phyloP scores from a whole-genome alignment of 192 early-diverging fungal species.

The Podila epicladia region DNA sequence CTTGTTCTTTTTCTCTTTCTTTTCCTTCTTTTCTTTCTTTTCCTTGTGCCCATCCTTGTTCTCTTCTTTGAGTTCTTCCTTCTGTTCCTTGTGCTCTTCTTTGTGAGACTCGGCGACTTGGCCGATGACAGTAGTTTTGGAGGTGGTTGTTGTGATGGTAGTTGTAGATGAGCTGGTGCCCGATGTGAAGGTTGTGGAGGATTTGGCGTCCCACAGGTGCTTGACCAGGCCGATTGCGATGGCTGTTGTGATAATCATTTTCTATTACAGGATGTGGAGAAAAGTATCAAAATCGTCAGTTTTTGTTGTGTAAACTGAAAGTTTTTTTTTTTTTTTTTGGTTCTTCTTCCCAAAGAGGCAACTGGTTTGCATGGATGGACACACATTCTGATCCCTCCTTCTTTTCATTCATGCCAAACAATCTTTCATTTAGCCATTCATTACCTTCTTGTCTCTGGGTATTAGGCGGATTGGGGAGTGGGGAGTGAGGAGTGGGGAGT shows the following conservation, averaged over 20 bases:
- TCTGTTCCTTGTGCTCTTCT: background rate
- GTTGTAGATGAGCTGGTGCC: background rate
- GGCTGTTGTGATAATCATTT: conserved; percentile 49
- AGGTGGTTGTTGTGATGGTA: background rate
- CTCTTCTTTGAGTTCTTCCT: background rate
- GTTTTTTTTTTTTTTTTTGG: too few species aligned
- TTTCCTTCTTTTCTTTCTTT: conserved; percentile 10
- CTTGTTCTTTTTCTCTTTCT: conserved; percentile 13
- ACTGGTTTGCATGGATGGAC: too few species aligned
- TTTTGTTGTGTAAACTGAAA: background rate
- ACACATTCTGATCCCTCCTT: too few species aligned
- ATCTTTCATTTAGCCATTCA: too few species aligned
- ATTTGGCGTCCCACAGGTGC: conserved; percentile 12
- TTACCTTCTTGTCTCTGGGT: too few species aligned
- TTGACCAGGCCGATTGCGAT: conserved; percentile 31
- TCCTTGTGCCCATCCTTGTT: conserved; percentile 6
- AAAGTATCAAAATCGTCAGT: background rate
- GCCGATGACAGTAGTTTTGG: background rate
- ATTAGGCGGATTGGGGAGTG: background rate
- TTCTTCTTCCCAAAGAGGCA: too few species aligned
- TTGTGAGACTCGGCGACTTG: background rate
- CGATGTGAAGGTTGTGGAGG: background rate
- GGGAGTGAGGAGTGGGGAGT: too few species aligned
- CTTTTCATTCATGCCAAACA: too few species aligned
- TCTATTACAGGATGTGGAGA: background rate